A percentile compares a stretch with the other conserved stretches of the same genome.
Conservation (phyloP, 352 stramenopile genomes). For the Aphanomyces astaci region DNA sequence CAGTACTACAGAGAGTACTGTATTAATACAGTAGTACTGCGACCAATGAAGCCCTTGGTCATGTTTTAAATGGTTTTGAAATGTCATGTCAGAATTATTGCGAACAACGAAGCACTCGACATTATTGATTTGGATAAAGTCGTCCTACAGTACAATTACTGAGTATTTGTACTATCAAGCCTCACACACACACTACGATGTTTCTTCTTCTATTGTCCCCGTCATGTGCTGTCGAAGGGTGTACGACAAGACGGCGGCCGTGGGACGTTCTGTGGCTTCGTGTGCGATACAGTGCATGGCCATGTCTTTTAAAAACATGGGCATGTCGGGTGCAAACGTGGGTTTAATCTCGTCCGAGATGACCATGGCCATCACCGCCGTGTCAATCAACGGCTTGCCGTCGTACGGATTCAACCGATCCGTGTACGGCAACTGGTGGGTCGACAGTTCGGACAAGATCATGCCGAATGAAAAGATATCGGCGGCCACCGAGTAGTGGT, state of each 20-base stretch:
- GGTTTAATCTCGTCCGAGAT: conserved; percentile 35
- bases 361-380: conserved; percentile 48
- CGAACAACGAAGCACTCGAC: no score
- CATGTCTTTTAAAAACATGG: conserved; percentile 32
- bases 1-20: no score
- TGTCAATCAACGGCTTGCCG: conserved; percentile 34
- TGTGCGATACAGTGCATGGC: conserved; percentile 38
- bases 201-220: no score
- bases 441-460: conserved; percentile 8
- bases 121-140: no score
- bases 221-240: conserved; percentile 6
- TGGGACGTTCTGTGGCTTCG: conserved; percentile 33
- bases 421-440: conserved; percentile 15
- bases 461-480: conserved; percentile 16
- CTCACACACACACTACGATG: no score
- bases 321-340: conserved; percentile 37
- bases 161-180: no score
- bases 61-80: no score
- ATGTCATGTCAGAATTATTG: no score
- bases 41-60: no score
- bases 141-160: no score
- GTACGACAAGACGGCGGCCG: conserved; percentile 22
- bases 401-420: conserved; percentile 3
- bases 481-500: conserved; percentile 20
- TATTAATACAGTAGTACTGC: no score